Evolutionary conservation across 108 stramenopile genomes (phyloP), one percentile per base, ranked within the genome.

Genomic region (Skeletonema tropicum): DNA sequence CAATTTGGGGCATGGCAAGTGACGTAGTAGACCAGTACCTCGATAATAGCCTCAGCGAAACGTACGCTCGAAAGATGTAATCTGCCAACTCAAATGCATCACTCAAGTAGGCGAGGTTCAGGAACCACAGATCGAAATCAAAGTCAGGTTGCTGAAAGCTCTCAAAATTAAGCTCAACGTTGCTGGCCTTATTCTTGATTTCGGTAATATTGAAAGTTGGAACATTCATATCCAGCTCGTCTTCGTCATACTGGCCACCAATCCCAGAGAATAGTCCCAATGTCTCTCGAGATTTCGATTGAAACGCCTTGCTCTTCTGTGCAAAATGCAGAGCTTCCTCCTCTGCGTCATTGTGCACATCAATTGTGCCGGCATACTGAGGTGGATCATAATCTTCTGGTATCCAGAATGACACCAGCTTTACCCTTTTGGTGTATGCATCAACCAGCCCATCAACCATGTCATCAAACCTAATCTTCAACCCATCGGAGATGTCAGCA

Each of bases 21-120:
- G 77, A 74, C 29, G 76, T 75, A 41, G 77, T 73, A 60, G 69
- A 75, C 83, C 83, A 83, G 70, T 83, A 83, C 38, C 70, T 83
- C 14, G 75, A 52, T 15, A 79, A 6, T 41, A 83, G 57, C 41
- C 66, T 67, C 41, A 75, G 21, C n/a, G 83, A 74, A 7, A 75
- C 46, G 46, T 79, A 83, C 39, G 41, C 55, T 60, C 83, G 78
- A 41, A 70, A 75, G 25, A 75, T 59, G 38, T 63, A 76, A 69
- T 83, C 83, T 17, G 70, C 52, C 10, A 70, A 63, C 29, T 80
- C 60, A 17, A 83, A 66, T n/a, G 60, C 66, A 75, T 83, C 83
- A 29, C 65, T 57, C 12, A 83, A 52, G 39, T 26, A 70, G 10
- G 57, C 26, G 8, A 80, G 64, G 36, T 71, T 39, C 21, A 80